Evolutionary conservation across 2,329 filamentous ascomycete genomes (phyloP), one percentile per base, ranked within the genome.

Genomic region (Didymella keratinophila): DNA sequence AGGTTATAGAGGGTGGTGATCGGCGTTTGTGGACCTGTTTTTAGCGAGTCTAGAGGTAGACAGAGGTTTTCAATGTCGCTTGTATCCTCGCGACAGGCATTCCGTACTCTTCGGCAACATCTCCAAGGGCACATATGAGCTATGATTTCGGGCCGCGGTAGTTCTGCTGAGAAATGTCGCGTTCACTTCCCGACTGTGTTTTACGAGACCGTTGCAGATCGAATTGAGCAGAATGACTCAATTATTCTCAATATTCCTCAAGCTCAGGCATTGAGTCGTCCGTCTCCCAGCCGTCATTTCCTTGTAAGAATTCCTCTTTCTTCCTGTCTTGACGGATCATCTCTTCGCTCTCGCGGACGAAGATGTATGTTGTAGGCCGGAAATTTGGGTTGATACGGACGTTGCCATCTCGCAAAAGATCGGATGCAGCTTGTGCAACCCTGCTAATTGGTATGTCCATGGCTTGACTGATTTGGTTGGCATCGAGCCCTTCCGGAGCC

Each of bases 251-350:
- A 7, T 42, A 50, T 2, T 46, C 6, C 36, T 58, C 56, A 4
- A 51, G 56, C 7, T 58, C 56, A 10, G 50, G 50, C 56, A 58
- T 58, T 4, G 56, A 44, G 10, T 41, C 53, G n/a, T 56, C 53
- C 3, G 34, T 42, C 2, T 52, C 36, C 32, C 43, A 48, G 3
- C 21, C 37, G 4, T 6, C 23, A 27, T 10, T n/a, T 3, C 5
- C 4, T 28, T 30, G 23, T 25, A 9, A 4, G 12, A 16, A n/a
- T 14, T 23, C 14, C 6, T 43, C 41, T 27, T 27, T n/a, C 23
- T n/a, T 1, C 18, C 41, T 25, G 14, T 43, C 41, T 12, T 43
- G 41, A 12, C 21, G 18, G 21, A n/a, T 5, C 41, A 43, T 25
- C 6, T 27, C 41, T 43, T 43, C 41, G 23, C 41, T 43, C 21